Conservation (phyloP, 148 eudicot genomes). For the Beta vulgaris region DNA sequence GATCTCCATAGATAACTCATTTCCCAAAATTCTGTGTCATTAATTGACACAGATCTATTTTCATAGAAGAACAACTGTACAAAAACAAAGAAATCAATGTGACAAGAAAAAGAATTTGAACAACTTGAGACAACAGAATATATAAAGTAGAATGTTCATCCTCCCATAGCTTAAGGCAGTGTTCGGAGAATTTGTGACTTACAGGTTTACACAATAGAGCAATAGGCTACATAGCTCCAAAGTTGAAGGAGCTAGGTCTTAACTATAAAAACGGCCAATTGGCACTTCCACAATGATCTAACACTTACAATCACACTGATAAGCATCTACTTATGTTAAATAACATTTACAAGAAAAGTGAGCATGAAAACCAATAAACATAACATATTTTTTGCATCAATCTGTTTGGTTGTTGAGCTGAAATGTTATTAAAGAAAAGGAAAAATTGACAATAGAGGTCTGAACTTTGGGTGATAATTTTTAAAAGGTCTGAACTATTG, state of each 20-base stretch:
- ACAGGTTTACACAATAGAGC: not conserved
- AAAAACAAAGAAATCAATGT: constrained; percentile 1
- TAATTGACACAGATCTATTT: constrained; percentile 62
- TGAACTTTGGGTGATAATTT: too few relatives aligned
- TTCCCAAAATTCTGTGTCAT: constrained; percentile 94
- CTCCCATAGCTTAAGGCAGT: not conserved
- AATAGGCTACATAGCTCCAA: not conserved
- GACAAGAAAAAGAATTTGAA: not conserved
- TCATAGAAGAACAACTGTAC: constrained; percentile 87
- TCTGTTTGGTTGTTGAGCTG: not conserved
- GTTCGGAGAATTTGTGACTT: not conserved
- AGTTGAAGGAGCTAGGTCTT: not conserved
- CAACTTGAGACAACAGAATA: not conserved
- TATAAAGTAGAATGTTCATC: not conserved
- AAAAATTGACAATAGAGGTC: too few relatives aligned
- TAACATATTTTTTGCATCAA: not conserved
- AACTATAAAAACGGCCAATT: not conserved
- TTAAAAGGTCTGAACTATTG: too few relatives aligned
- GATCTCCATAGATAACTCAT: constrained; percentile 69
- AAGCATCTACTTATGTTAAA: not conserved
- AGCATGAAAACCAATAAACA: not conserved
- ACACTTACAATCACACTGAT: too few relatives aligned
- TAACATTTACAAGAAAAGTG: not conserved
- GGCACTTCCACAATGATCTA: not conserved
- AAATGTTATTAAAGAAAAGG: not conserved